phyloP scores from a whole-genome alignment of 2,329 filamentous ascomycete genomes.

The Ceratocystis papillata region DNA sequence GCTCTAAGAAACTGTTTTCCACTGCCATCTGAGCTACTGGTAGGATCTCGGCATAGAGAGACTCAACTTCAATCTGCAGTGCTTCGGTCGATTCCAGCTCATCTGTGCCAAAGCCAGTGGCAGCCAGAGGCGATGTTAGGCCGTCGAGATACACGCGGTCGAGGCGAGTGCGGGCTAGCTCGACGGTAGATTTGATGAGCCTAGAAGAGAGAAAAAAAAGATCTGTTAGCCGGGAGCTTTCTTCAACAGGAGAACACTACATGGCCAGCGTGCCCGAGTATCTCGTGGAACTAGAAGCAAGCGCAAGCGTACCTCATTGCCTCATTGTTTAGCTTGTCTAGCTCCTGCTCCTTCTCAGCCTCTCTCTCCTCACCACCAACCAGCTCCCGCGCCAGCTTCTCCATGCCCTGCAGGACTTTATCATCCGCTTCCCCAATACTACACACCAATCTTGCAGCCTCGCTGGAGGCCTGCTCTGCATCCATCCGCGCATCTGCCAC shows the following conservation, averaged over 20 bases:
- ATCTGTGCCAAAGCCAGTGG: constrained; percentile 33
- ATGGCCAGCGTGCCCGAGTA: too few species aligned
- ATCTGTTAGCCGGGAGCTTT: neutral
- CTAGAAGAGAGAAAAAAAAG: constrained; percentile 29
- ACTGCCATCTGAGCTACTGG: constrained; percentile 61
- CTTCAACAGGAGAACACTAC: too few species aligned
- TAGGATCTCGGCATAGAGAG: constrained; percentile 57
- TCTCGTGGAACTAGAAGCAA: too few species aligned
- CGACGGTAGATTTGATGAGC: constrained; percentile 47
- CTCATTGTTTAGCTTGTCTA: constrained; percentile 48
- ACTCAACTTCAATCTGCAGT: constrained; percentile 55
- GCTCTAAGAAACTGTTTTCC: constrained; percentile 55
- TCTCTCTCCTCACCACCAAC: constrained; percentile 40
- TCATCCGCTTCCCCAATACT: constrained; percentile 39
- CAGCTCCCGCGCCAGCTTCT: constrained; percentile 54
- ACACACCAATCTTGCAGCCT: too few species aligned
- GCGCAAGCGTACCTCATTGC: constrained; percentile 39
- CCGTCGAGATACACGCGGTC: constrained; percentile 46
- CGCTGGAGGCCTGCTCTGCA: too few species aligned
- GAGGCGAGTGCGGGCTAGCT: constrained; percentile 43
- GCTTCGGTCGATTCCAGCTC: constrained; percentile 32
- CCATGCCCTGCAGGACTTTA: constrained; percentile 51
- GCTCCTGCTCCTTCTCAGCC: constrained; percentile 41
- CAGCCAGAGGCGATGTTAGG: constrained; percentile 27
- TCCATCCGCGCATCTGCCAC: neutral